Evolutionary conservation across 345 rosid genomes (phyloP), one percentile per base, ranked within the genome.

Genomic region (Pelargonium nanum): DNA sequence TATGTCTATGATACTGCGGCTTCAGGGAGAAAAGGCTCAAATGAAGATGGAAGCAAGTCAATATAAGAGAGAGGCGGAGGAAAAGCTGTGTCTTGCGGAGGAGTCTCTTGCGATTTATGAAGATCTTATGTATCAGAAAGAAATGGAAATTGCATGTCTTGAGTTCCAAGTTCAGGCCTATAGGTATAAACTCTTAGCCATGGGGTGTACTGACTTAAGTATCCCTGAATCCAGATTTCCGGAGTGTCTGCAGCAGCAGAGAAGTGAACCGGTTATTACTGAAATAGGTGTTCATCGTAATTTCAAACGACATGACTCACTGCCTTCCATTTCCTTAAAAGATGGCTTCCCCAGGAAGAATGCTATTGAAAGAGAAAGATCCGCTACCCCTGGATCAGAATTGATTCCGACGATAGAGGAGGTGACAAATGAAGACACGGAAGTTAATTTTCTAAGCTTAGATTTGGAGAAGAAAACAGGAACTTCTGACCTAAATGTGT

Each of bases 11-110:
- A 93, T 93, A 5, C 69, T 89, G 34, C 84, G 96, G 2, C 66
- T 93, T 65, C 99, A 93, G 63, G 89, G 83, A 0, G 99, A 93
- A 63, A 89, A 87, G 76, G 85, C 97, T 1, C 83, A 71, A 0
- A 26, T 89, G 72, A 74, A 75, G 76, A 78, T 93, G 97, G 99
- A 93, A 67, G 87, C 99, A 0, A 85, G 78, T 64, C 99, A 93
- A 57, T 93, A 87, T 67, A 87, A 84, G 75, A 85, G 99, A 51
- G 63, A 87, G 84, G 81, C 91, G 0, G 97, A 93, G 65, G 97
- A 83, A 76, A 87, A 84, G 62, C 78, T 89, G 70, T 67, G 76
- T 45, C 89, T 85, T 44, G 96, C 91, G 0, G 94, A 93, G 68
- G 85, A 86, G n/a, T 84, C 89, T 45, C 74, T 92, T 1, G 85